Percentiles rank a stretch among this genome's conserved stretches.
Evolutionary conservation across 495 filamentous ascomycete genomes (phyloP).

Genomic region (Daldinia concentrica): DNA sequence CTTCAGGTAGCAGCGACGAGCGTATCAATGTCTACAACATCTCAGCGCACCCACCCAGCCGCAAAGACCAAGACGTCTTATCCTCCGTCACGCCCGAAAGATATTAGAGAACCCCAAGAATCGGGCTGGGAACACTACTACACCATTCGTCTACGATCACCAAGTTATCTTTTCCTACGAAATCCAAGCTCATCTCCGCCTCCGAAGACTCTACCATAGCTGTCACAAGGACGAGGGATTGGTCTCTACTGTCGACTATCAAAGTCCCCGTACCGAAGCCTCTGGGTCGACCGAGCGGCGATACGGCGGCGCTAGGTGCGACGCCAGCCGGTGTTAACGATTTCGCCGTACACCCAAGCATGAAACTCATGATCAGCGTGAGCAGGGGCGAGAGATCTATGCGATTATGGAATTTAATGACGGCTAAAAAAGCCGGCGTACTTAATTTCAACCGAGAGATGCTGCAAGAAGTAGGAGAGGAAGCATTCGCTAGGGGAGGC

Average conservation of each 20-base stretch:
- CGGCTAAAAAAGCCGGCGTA: conserved; percentile 92
- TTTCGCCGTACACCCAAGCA: conserved; percentile 93
- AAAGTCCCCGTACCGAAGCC: conserved; percentile 88
- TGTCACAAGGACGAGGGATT: conserved; percentile 86
- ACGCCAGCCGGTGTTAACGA: conserved; percentile 92
- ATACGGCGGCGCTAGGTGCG: conserved; percentile 84
- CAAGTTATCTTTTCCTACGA: conserved; percentile 80
- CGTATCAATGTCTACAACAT: conserved; percentile 94
- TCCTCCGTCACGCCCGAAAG: conserved; percentile 72
- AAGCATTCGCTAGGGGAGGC: conserved; percentile 81
- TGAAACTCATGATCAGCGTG: conserved; percentile 94
- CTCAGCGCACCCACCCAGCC: conserved; percentile 72
- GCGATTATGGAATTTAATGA: conserved; percentile 96
- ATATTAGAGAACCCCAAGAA: conserved; percentile 85
- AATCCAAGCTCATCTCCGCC: conserved; percentile 83
- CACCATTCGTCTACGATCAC: conserved; percentile 87
- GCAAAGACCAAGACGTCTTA: conserved; percentile 56
- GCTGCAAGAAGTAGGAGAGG: conserved; percentile 76
- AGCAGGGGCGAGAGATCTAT: conserved; percentile 88
- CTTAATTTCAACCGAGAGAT: conserved; percentile 79
- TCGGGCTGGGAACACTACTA: conserved; percentile 80
- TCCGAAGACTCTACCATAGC: conserved; percentile 89
- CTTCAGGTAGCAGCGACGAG: conserved; percentile 90
- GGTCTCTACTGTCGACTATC: conserved; percentile 87
- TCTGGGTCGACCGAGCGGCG: conserved; percentile 84